These are phyloP conservation scores for Paspalum notatum DNA, from an alignment of 176 grass and related monocot genomes.

Conservation along the genomic window DNA sequence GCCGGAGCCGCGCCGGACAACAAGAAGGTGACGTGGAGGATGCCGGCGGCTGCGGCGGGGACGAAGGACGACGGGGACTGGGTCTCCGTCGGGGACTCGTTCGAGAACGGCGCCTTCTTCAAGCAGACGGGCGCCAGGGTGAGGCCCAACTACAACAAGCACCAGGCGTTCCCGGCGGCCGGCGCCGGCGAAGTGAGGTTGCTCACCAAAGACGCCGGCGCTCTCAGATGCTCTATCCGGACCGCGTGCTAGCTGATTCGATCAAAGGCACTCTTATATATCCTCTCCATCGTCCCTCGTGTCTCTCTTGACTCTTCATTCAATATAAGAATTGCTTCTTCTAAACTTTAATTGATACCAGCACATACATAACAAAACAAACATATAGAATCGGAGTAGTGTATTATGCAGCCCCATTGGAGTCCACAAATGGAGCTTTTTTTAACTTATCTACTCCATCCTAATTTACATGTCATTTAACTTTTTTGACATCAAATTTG, in stretches of 20 bases:
- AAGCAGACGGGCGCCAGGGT: slow-evolving; percentile 57
- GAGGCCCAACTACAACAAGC: slow-evolving; percentile 55
- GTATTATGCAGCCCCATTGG: too few relatives aligned
- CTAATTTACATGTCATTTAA: too few relatives aligned
- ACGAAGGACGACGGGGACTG: slow-evolving; percentile 51
- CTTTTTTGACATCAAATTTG: too few relatives aligned
- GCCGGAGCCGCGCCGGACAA: slow-evolving; percentile 41
- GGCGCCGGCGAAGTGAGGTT: slow-evolving; percentile 37
- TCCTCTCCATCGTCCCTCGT: too few relatives aligned
- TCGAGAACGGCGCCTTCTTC: slow-evolving; percentile 76
- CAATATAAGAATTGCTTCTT: too few relatives aligned
- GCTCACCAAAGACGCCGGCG: slow-evolving; percentile 68
- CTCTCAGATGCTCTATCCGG: slow-evolving; percentile 47
- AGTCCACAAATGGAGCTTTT: too few relatives aligned
- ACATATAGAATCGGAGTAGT: too few relatives aligned
- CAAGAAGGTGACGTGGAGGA: slow-evolving; percentile 64
- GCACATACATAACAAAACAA: too few relatives aligned
- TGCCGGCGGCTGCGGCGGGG: slow-evolving; percentile 15
- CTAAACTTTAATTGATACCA: too few relatives aligned
- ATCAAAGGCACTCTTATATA: too few relatives aligned
- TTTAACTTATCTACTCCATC: too few relatives aligned
- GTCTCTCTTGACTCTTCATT: too few relatives aligned
- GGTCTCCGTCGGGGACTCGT: slow-evolving; percentile 69
- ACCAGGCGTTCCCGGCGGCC: slow-evolving; percentile 57
- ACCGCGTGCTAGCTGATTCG: slow-evolving; percentile 40